These are phyloP conservation scores for Sphaerostilbella broomeana DNA, from an alignment of 2,329 filamentous ascomycete species.

Conservation along the genomic window DNA sequence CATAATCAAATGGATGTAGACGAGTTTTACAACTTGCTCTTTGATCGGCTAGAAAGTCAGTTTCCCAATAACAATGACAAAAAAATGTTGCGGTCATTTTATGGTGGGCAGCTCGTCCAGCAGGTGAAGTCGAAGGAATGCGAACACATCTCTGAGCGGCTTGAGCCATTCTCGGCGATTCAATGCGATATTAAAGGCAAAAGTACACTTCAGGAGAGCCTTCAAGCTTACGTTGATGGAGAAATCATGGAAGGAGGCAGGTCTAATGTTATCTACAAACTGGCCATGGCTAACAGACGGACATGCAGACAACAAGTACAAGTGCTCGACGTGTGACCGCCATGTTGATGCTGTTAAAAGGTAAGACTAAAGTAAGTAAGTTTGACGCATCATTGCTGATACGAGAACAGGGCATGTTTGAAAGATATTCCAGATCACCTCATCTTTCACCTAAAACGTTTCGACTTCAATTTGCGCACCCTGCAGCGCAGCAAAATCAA, in stretches of 20 bases:
- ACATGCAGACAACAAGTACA: slow-evolving; percentile 89
- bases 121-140: slow-evolving; percentile 96
- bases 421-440: slow-evolving; percentile 90
- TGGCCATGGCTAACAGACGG: neutral
- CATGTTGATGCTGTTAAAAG: slow-evolving; percentile 91
- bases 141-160: slow-evolving; percentile 80
- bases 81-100: slow-evolving; percentile 71
- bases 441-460: slow-evolving; percentile 90
- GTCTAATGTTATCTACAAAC: slow-evolving; percentile 16
- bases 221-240: slow-evolving; percentile 91
- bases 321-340: slow-evolving; percentile 81
- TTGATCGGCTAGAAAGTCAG: slow-evolving; percentile 84
- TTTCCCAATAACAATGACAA: slow-evolving; percentile 63
- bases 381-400: slow-evolving; percentile 14
- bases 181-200: slow-evolving; percentile 97
- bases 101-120: slow-evolving; percentile 84
- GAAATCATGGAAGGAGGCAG: slow-evolving; percentile 88
- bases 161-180: slow-evolving; percentile 89
- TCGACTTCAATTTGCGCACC: slow-evolving; percentile 72
- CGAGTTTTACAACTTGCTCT: slow-evolving; percentile 91
- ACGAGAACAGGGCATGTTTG: slow-evolving; percentile 63
- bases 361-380: slow-evolving; percentile 31
- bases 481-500: slow-evolving; percentile 89
- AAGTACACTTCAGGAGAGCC: slow-evolving; percentile 70
- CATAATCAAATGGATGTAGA: slow-evolving; percentile 96